Conservation (phyloP, 1,284 basidiomycete genomes). For the Agroathelia rolfsii region DNA sequence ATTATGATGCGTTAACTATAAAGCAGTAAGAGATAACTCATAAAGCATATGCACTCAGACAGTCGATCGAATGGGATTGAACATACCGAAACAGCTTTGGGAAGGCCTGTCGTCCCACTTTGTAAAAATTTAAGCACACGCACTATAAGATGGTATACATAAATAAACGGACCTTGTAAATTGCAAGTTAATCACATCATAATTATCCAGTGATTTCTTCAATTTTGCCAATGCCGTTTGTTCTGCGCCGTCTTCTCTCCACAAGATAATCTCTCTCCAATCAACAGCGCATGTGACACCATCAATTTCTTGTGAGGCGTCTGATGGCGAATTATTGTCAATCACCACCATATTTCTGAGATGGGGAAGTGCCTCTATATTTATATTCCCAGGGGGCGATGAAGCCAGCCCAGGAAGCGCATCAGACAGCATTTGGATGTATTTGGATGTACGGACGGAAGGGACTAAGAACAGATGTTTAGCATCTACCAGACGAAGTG, state of each 20-base stretch:
- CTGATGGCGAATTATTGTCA: slow-evolving; percentile 40
- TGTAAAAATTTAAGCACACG: slow-evolving; percentile 3
- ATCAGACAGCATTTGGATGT: slow-evolving; percentile 46
- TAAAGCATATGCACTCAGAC: background rate
- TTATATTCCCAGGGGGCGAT: slow-evolving; percentile 45
- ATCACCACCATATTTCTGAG: slow-evolving; percentile 63
- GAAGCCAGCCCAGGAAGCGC: slow-evolving; percentile 50
- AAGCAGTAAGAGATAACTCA: slow-evolving; percentile 1
- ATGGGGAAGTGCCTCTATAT: slow-evolving; percentile 48
- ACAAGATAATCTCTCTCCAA: slow-evolving; percentile 57
- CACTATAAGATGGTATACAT: background rate
- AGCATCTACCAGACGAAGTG: slow-evolving; percentile 60
- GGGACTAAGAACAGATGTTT: slow-evolving; percentile 69
- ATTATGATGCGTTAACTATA: slow-evolving; percentile 65
- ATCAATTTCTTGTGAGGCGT: slow-evolving; percentile 31
- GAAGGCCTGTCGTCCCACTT: slow-evolving; percentile 71
- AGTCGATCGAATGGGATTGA: too few relatives aligned
- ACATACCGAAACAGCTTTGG: slow-evolving; percentile 70
- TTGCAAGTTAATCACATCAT: slow-evolving; percentile 75
- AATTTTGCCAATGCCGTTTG: slow-evolving; percentile 30
- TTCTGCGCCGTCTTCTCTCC: slow-evolving; percentile 43
- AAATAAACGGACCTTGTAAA: slow-evolving; percentile 57
- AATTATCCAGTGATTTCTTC: slow-evolving; percentile 31
- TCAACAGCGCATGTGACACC: slow-evolving; percentile 45
- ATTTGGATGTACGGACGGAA: slow-evolving; percentile 53